A percentile compares a stretch with the other conserved stretches of the same genome.
phyloP scores from a whole-genome alignment of 352 stramenopile genomes.

The Peronospora tabacina region DNA sequence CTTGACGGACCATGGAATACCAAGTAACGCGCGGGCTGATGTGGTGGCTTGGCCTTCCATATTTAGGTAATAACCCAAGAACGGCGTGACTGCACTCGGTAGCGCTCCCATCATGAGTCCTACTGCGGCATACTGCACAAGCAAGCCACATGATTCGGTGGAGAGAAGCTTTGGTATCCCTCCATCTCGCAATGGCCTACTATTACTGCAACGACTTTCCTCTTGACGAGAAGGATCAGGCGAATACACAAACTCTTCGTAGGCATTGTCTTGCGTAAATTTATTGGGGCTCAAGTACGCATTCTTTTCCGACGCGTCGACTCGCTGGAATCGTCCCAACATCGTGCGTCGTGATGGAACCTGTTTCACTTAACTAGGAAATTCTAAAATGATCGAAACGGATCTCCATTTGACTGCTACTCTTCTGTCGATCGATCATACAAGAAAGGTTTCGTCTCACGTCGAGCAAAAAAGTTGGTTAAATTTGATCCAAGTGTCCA shows the following conservation, averaged over 20 bases:
- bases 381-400: slow-evolving; percentile 4
- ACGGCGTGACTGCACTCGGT: slow-evolving; percentile 37
- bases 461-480: slow-evolving; percentile 2
- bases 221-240: slow-evolving; percentile 3
- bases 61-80: slow-evolving; percentile 60
- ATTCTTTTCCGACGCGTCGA: slow-evolving; percentile 5
- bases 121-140: slow-evolving; percentile 58
- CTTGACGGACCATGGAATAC: slow-evolving; percentile 56
- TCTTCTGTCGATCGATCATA: no score
- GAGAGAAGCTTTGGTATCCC: slow-evolving; percentile 35
- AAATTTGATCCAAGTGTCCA: slow-evolving; percentile 4
- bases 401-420: not conserved
- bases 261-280: slow-evolving; percentile 14
- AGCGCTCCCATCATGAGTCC: slow-evolving; percentile 60
- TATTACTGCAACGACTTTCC: slow-evolving; percentile 6
- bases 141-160: slow-evolving; percentile 40
- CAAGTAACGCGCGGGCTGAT: slow-evolving; percentile 44
- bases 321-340: slow-evolving; percentile 8
- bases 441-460: slow-evolving; percentile 10
- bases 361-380: not conserved
- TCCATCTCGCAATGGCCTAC: slow-evolving; percentile 36
- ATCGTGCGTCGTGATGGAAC: slow-evolving; percentile 1
- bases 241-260: slow-evolving; percentile 9
- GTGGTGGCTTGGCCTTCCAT: slow-evolving; percentile 55
- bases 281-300: slow-evolving; percentile 22